Base-by-base conservation (phyloP, 73 alveolate species). In the Uronychia binucleata region DNA sequence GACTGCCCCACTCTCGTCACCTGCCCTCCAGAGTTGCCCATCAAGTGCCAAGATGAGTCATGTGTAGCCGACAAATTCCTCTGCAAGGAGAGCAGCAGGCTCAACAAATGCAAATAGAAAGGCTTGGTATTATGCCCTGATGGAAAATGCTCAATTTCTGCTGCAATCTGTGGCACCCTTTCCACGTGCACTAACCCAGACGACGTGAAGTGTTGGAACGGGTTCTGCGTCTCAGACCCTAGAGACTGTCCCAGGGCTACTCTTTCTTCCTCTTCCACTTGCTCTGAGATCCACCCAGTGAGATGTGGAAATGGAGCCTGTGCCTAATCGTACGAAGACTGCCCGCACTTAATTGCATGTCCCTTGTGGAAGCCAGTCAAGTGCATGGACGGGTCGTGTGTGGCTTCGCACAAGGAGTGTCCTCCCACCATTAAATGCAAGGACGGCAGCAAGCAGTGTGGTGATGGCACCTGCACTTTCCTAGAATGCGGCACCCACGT, bases 401-500 rank as follows among this genome's bases (percentile, higher is more conserved):
- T 75, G 59, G 30, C 75, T 59, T 82, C 96, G 1, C 26, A 57
- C n/a, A 77, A 67, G 57, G 85, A 87, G 74, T 91, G 96, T 81
- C 96, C 96, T 26, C 30, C 59, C 1, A 77, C 34, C 29, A 77
- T 58, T 30, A 0, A 77, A 1, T 91, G 96, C 76, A 86, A 57
- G 25, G 74, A 90, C 78, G 81, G 81, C 25, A 78, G 31, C 79
- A 67, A 60, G 0, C 57, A 88, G 11, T 91, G 96, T 78, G 94
- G 93, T 35, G 96, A 91, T 83, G 96, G 96, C 33, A 91, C 96
- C 32, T 91, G 96, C 85, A 90, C 96, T 33, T 78, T 31, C 83
- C 84, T 67, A 0, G 87, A 67, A 59, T 91, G 96, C 59, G 87
- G 84, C 75, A 87, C 96, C 0, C 13, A 77, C 0, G 81, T 75